Evolutionary conservation across 2,329 filamentous ascomycete species (phyloP), one percentile per base, ranked within the genome.

Genomic region (Aspergillus neotritici): DNA sequence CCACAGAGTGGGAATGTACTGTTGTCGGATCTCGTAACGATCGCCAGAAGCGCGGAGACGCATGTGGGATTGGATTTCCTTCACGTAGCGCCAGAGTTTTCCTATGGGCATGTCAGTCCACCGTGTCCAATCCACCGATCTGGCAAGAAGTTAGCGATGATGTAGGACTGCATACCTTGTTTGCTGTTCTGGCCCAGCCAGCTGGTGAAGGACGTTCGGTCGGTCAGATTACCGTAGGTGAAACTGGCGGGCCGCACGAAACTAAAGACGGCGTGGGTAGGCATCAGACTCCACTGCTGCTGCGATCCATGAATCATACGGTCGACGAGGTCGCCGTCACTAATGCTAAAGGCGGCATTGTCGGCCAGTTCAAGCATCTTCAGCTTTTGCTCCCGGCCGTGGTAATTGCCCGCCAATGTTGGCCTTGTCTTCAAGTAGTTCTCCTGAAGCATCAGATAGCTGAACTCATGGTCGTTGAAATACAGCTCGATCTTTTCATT

Each of bases 401-500:
- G 74, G 61, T 82, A 84, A 14, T 73, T 75, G 48, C 73, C 77
- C 3, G 86, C 71, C 10, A 72, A 75, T 48, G 82, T 76, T 3
- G 93, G 93, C 48, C 83, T 87, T 2, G 88, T 89, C 50, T 82
- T 84, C 10, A 98, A 76, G 56, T 98, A 98, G 62, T 98, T 98
- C 66, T 98, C 94, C 64, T 98, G 93, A 36, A 98, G 82, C 93
- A 98, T 97, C 41, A 98, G 74, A 60, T 84, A 93, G 59, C 89
- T 96, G 69, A 97, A 94, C 58, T 98, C 93, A 61, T 98, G 93
- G 58, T 98, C 93, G 65, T 98, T 97, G 75, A 98, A 98, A 66
- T 98, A 98, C 1, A 98, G 80, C 68, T 98, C 91, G 50, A 94
- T 93, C 74, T 98, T 98, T 66, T 98, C 91, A 62, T 97, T 97